Evolutionary conservation across 106 monocot species (phyloP).

Genomic region (Cymbidium sinense): DNA sequence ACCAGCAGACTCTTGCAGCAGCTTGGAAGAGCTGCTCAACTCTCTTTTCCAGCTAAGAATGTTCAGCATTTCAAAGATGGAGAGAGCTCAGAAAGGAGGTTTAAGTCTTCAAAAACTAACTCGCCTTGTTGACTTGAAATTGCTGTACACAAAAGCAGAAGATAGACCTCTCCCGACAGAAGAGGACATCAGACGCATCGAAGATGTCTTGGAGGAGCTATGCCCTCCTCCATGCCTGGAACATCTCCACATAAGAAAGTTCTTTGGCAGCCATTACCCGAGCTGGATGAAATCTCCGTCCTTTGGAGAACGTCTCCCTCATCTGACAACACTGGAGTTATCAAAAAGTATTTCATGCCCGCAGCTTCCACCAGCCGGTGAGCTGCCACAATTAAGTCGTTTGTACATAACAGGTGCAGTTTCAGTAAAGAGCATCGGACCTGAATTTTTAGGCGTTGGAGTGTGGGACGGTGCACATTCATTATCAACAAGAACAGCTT

Average conservation of each 20-base stretch:
- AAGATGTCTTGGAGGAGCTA: slow-evolving; percentile 21
- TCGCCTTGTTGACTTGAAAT: background rate
- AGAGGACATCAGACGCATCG: background rate
- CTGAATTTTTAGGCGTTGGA: background rate
- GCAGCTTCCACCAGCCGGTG: slow-evolving; percentile 13
- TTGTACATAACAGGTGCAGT: background rate
- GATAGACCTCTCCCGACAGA: background rate
- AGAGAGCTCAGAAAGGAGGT: background rate
- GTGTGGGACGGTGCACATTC: no score
- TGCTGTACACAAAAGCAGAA: background rate
- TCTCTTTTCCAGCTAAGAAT: slow-evolving; percentile 6
- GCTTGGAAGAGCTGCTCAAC: slow-evolving; percentile 24
- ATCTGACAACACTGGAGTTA: slow-evolving; percentile 9
- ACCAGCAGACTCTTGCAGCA: background rate
- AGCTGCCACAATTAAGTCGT: slow-evolving; percentile 4
- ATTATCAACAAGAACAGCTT: background rate
- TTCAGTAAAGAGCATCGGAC: slow-evolving; percentile 4
- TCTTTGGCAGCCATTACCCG: slow-evolving; percentile 16
- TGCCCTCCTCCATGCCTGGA: slow-evolving; percentile 15
- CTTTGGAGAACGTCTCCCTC: background rate
- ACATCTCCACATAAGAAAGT: background rate
- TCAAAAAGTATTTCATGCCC: background rate
- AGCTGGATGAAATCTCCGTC: slow-evolving; percentile 18
- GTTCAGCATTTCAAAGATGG: slow-evolving; percentile 1
- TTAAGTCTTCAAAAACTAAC: background rate